Percentiles rank a stretch among this genome's conserved stretches.
These are phyloP conservation scores for Ustilago hordei DNA, from an alignment of 1,284 basidiomycete genomes.

Conservation along the genomic window DNA sequence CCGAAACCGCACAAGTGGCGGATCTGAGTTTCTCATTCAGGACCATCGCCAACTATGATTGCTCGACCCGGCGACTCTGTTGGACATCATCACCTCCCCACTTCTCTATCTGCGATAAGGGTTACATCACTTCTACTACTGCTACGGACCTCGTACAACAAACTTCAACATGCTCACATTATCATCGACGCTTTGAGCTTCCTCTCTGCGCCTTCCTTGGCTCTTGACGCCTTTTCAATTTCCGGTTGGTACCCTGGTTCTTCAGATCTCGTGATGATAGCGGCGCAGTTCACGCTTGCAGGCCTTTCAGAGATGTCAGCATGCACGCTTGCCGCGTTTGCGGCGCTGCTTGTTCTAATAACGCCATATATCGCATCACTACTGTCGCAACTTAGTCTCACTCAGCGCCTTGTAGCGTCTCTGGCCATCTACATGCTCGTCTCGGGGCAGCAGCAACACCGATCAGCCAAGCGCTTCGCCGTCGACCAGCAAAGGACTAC, in stretches of 20 bases:
- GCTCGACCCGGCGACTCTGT: not conserved
- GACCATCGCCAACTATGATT: not conserved
- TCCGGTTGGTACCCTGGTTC: too few species aligned
- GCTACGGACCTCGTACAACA: not conserved
- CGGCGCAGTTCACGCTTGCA: not conserved
- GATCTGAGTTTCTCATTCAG: constrained; percentile 16
- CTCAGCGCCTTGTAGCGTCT: constrained; percentile 4
- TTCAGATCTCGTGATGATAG: not conserved
- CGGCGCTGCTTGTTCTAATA: constrained; percentile 5
- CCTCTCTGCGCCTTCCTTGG: not conserved
- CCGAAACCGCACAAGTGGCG: constrained; percentile 24
- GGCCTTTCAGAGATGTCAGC: constrained; percentile 1
- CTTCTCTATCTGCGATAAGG: not conserved
- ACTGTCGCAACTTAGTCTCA: constrained; percentile 12
- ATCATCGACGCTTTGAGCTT: not conserved
- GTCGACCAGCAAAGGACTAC: not conserved
- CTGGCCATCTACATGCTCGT: constrained; percentile 12
- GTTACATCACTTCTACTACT: not conserved
- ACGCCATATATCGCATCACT: constrained; percentile 15
- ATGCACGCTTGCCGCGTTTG: not conserved
- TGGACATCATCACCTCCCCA: not conserved
- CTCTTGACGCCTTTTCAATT: not conserved
- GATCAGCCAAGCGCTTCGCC: constrained; percentile 22
- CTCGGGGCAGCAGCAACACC: constrained; percentile 24
- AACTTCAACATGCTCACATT: not conserved